Base-by-base conservation (phyloP, 345 rosid genomes). In the Euphorbia pulcherrima region DNA sequence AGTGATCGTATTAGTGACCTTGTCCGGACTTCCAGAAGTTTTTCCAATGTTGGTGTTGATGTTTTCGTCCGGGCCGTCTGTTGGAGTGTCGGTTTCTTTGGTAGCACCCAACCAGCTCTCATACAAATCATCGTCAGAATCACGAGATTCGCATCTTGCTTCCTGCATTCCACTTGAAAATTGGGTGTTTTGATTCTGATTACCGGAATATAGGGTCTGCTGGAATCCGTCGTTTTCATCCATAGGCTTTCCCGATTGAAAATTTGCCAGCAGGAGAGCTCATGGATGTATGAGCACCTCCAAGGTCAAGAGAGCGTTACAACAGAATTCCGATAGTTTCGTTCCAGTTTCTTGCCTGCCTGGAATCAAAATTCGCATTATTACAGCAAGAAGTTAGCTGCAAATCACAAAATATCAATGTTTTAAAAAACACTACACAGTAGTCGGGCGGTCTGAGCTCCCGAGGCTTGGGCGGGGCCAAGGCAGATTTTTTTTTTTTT, bases 261-360 rank as follows among this genome's bases (percentile, higher is more conserved):
- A 78, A 76, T 81, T 82, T 20, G 73, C 79, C 53, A 84, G 64
- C 12, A 93, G 89, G 68, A 85, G 87, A 39, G 79, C 86, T 77
- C 97, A 82, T 1, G 97, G 98, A 79, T 91, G 97, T 60, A 91
- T 83, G 70, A 91, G 84, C 61, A 85, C 89, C 81, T 88, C 99
- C 80, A 91, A 78, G 50, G 88, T 78, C 68, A 84, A 75, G 70
- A 91, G 79, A 28, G 99, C 95, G 55, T 79, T 69, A n/a, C 85
- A 85, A 71, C 99, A 94, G 65, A 87, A 83, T 57, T 78, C 87
- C 2, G 88, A 76, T 60, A 88, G 72, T 82, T 78, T 65, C 55
- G 80, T 78, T 65, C 85, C 96, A 18, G 80, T 82, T 74, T 83
- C 83, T 69, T 83, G 72, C 90, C 96, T 92, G 74, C 70, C 68